Evolutionary conservation across 2,329 filamentous ascomycete genomes (phyloP).

Genomic region (Xylaria sp.): DNA sequence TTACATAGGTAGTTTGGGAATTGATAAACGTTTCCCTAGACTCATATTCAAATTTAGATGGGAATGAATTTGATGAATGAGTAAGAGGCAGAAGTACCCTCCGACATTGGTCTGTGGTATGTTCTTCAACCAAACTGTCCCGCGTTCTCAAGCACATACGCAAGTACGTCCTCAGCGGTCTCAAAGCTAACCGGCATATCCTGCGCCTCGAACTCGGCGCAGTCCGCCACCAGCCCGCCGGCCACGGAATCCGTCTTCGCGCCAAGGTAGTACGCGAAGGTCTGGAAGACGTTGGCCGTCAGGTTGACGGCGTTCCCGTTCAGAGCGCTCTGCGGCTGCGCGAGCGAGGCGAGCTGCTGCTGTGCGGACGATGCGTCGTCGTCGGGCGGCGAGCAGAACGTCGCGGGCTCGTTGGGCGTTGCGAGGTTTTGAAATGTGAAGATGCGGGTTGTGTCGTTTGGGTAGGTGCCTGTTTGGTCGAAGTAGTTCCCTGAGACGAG

Average conservation of each 20-base stretch:
- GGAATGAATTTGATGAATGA: background rate
- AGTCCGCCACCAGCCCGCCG: conserved; percentile 33
- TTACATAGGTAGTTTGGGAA: conserved; percentile 7
- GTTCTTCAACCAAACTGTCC: conserved; percentile 33
- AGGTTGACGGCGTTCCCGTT: conserved; percentile 35
- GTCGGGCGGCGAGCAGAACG: conserved; percentile 40
- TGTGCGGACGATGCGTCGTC: too few relatives aligned
- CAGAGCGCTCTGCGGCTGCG: conserved; percentile 19
- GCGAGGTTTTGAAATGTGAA: conserved; percentile 40
- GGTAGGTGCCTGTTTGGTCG: conserved; percentile 33
- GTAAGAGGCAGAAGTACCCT: background rate
- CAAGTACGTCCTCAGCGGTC: conserved; percentile 31
- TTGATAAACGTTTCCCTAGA: background rate
- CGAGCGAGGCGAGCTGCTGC: conserved; percentile 14
- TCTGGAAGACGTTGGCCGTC: conserved; percentile 31
- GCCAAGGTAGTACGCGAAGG: conserved; percentile 35
- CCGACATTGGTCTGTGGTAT: background rate
- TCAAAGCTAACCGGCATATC: conserved; percentile 33
- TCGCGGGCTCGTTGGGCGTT: conserved; percentile 30
- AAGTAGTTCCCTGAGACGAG: conserved; percentile 41
- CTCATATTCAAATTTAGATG: background rate
- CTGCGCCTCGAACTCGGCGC: conserved; percentile 34
- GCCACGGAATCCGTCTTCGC: conserved; percentile 30
- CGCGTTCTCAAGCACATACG: conserved; percentile 37
- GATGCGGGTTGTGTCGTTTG: conserved; percentile 35